Evolutionary conservation across 306 rosid genomes (phyloP).

Genomic region (Luffa aegyptiaca): DNA sequence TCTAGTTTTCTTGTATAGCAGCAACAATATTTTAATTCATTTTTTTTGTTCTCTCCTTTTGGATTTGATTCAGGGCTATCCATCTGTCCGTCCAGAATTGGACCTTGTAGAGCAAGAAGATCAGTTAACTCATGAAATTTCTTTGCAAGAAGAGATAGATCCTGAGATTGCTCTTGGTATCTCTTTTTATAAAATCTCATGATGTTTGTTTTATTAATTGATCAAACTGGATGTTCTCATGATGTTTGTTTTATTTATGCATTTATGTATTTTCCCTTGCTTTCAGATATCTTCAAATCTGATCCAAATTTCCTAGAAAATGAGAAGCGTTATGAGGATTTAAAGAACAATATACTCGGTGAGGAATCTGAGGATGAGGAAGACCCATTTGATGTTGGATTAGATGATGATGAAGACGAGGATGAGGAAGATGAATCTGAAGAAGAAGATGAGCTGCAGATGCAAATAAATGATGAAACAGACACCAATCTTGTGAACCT

Average conservation of each 20-base stretch:
- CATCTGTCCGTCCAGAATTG: constrained; percentile 49
- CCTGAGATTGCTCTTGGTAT: constrained; percentile 42
- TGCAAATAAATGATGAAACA: constrained; percentile 81
- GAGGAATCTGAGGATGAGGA: constrained; percentile 63
- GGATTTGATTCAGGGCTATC: constrained; percentile 37
- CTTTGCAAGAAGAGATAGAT: constrained; percentile 39
- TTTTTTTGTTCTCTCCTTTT: background rate
- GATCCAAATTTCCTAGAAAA: constrained; percentile 68
- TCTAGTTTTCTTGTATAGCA: background rate
- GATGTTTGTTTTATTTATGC: background rate
- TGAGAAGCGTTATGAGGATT: constrained; percentile 72
- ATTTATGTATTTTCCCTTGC: background rate
- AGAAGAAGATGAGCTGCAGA: constrained; percentile 57
- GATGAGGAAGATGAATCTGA: constrained; percentile 39
- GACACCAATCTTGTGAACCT: constrained; percentile 91
- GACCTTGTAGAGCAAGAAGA: constrained; percentile 57
- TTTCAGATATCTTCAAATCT: constrained; percentile 66
- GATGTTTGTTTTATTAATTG: background rate
- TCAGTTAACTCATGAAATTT: constrained; percentile 48
- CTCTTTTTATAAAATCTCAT: background rate
- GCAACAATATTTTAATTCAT: background rate
- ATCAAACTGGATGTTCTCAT: background rate
- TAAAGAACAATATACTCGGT: constrained; percentile 62
- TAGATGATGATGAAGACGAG: constrained; percentile 32
- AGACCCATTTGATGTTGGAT: constrained; percentile 51